Percentiles rank a stretch among this genome's conserved stretches.
phyloP scores from a whole-genome alignment of 345 rosid species.

The Populus euphratica region DNA sequence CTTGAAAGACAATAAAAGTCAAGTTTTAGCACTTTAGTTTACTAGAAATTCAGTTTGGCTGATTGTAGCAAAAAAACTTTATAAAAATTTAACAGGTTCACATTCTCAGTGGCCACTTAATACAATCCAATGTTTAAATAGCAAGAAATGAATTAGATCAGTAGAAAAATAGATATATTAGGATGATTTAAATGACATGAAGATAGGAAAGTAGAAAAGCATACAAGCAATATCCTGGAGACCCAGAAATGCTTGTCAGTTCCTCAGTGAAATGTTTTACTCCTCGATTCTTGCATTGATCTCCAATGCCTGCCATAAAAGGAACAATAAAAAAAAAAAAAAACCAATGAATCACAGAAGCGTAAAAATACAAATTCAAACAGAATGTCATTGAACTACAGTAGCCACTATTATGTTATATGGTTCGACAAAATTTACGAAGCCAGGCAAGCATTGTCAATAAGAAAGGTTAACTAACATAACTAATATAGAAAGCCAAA shows the following conservation, averaged over 20 bases:
- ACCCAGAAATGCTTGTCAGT: conserved; percentile 54
- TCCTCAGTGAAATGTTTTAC: conserved; percentile 61
- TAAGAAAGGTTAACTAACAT: too few species aligned
- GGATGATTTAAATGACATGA: neutral
- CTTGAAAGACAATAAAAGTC: neutral
- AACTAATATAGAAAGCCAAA: too few species aligned
- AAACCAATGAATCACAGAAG: neutral
- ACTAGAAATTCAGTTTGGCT: neutral
- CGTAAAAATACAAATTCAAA: neutral
- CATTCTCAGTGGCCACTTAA: neutral
- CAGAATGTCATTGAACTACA: neutral
- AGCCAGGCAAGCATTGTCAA: too few species aligned
- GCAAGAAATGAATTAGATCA: neutral
- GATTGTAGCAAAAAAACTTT: too few species aligned
- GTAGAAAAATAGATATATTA: neutral
- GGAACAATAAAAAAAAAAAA: neutral
- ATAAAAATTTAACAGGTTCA: neutral
- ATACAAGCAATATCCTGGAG: conserved; percentile 81
- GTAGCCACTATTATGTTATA: too few species aligned
- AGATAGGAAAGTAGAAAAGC: conserved; percentile 15
- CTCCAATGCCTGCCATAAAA: conserved; percentile 63
- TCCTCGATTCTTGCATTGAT: conserved; percentile 59
- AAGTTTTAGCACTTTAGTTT: neutral
- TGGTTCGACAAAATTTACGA: neutral
- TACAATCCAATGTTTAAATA: neutral